Evolutionary conservation across 495 filamentous ascomycete species (phyloP), one percentile per base, ranked within the genome.

Genomic region (Trichoderma asperelloides): DNA sequence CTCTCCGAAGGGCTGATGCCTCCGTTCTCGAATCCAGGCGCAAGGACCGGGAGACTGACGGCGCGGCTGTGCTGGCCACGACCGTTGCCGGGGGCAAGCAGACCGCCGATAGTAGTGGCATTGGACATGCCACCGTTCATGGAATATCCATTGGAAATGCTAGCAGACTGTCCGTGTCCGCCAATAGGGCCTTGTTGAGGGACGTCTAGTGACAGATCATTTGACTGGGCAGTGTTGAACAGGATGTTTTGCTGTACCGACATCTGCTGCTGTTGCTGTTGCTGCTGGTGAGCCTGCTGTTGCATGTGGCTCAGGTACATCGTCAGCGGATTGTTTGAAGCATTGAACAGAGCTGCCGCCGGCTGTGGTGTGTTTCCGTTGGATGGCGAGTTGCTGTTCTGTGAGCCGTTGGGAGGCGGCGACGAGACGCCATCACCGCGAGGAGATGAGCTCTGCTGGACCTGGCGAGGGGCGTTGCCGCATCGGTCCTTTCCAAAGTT

Each of bases 401-500:
- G 83, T 71, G 78, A 73, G 63, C 65, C 63, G 21, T 79, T 79
- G 55, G 82, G 82, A 8, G 89, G 87, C 28, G 92, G 89, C 2
- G 91, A 92, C 57, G 91, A 87, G 1, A 88, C 87, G 47, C 86
- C 86, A 13, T 84, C 81, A 47, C 76, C 72, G 75, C 88, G 75
- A 15, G 78, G 83, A 2, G 65, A 67, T 49, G 68, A 71, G 21
- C 39, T 25, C 68, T 73, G 71, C 74, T 91, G 84, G 74, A 76
- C 82, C 79, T 98, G 96, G 57, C 95, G 86, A 28, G 95, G 95
- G 23, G 95, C 91, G 77, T 98, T 98, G 70, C 95, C 95, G 73
- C 95, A 98, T 64, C 95, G 86, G 77, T 98, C 95, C 80, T 98
- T 98, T 74, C 95, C 95, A 76, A 98, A 98, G 79, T 98, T 98